Evolutionary conservation across 164 flowering plant genomes (phyloP), one percentile per base, ranked within the genome.

Genomic region (Umbellularia californica): DNA sequence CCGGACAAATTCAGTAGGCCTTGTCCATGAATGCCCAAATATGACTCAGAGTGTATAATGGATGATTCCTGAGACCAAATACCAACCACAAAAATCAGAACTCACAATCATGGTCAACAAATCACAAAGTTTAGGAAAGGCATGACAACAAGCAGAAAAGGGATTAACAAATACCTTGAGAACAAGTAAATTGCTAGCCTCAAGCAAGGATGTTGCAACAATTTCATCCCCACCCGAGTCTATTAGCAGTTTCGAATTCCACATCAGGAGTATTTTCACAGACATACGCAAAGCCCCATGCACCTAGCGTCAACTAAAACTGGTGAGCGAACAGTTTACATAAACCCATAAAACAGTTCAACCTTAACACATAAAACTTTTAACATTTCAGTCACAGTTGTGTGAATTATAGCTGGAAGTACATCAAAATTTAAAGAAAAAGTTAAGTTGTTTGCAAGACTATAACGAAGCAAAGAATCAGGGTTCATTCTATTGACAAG

Each of bases 21-120:
- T 88, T 96, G 99, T 62, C 99, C 99, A 83, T 89, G 97, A 75
- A 96, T 90, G 84, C 97, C 99, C 73, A 96, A 85, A 81, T 96
- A 94, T 76, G 99, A 97, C 84, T 96, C 90, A 52, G 99, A 96
- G 76, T 85, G 97, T 74, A 96, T 94, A 72, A 85, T 81, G 60
- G 98, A 95, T 68, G 95, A 88, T 78, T 87, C 97, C 98, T 95
- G 87, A 55, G 17, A 78, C 69, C 15, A 71, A 65, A 70, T 47
- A 65, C 23, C 52, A n/a, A 50, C 58, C 65, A 77, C 71, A 79
- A 20, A 66, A 25, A 5, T 30, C 35, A 30, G 65, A 41, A 41
- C 47, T 73, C 65, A 74, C 22, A 51, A 63, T 52, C 27, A 84
- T 65, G 47, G 0, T 10, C 69, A 28, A 60, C 47, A 50, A 71